Evolutionary conservation across 192 early-diverging fungal genomes (phyloP).

Genomic region (Globomyces pollinis-pini): DNA sequence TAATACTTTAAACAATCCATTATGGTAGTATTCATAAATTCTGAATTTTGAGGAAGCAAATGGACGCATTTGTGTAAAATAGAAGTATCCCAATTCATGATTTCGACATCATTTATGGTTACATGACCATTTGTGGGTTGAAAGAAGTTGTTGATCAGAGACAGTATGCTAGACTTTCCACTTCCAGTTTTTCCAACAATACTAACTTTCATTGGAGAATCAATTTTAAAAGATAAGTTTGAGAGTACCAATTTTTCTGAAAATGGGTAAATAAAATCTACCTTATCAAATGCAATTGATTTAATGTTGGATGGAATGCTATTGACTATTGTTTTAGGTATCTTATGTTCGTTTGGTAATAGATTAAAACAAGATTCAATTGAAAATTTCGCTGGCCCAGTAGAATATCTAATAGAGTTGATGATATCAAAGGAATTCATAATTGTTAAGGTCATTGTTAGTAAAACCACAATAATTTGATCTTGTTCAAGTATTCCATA

Average conservation of each 20-base stretch:
- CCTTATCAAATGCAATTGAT: constrained; percentile 30
- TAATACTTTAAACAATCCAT: not conserved
- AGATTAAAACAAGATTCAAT: not conserved
- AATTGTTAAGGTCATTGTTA: not conserved
- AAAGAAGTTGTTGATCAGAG: not conserved
- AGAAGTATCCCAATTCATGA: not conserved
- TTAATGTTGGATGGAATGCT: not conserved
- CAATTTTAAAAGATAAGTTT: constrained; percentile 25
- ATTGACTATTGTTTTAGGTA: not conserved
- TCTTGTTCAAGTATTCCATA: not conserved
- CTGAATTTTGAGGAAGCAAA: not conserved
- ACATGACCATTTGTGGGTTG: not conserved
- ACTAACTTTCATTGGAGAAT: constrained; percentile 31
- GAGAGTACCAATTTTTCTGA: constrained; percentile 36
- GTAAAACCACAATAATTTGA: constrained; percentile 1
- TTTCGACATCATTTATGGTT: not conserved
- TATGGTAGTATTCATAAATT: not conserved
- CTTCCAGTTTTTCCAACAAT: constrained; percentile 38
- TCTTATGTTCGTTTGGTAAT: not conserved
- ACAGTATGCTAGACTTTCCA: constrained; percentile 20
- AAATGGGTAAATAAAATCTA: constrained; percentile 37
- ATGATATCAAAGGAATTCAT: not conserved
- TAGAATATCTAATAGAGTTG: not conserved
- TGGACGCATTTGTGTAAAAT: not conserved
- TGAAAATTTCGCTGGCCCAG: not conserved